phyloP scores from a whole-genome alignment of 2,329 filamentous ascomycete genomes.

The Mycocentrospora acerina region DNA sequence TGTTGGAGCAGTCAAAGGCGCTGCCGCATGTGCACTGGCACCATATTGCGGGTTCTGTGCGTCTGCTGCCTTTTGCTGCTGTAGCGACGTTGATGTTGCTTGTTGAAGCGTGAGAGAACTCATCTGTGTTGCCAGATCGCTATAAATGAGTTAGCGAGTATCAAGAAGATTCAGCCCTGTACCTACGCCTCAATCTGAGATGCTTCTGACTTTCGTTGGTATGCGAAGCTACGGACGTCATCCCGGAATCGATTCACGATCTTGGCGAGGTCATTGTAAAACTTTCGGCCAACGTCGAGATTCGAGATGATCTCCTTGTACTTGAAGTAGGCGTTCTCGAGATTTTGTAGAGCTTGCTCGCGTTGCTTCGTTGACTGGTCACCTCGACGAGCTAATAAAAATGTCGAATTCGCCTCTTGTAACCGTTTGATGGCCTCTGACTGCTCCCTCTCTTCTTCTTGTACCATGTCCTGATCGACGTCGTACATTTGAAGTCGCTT shows the following conservation, averaged over 20 bases:
- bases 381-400: slow-evolving; percentile 69
- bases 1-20: slow-evolving; percentile 56
- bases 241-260: slow-evolving; percentile 86
- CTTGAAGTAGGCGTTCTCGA: slow-evolving; percentile 91
- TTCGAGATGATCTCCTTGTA: slow-evolving; percentile 96
- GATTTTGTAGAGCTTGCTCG: slow-evolving; percentile 79
- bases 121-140: slow-evolving; percentile 63
- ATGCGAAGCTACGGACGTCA: slow-evolving; percentile 74
- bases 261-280: slow-evolving; percentile 93
- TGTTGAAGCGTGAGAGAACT: slow-evolving; percentile 56
- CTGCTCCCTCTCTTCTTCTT: slow-evolving; percentile 75
- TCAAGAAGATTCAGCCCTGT: not conserved
- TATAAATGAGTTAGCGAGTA: slow-evolving; percentile 25
- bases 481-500: slow-evolving; percentile 80
- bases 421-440: slow-evolving; percentile 69
- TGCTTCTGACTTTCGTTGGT: slow-evolving; percentile 78
- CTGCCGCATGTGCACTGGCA: slow-evolving; percentile 46
- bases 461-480: slow-evolving; percentile 69
- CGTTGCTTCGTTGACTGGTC: slow-evolving; percentile 71
- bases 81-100: slow-evolving; percentile 43
- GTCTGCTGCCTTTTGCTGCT: slow-evolving; percentile 51
- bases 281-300: slow-evolving; percentile 86
- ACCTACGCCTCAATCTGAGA: slow-evolving; percentile 73
- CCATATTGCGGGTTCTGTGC: slow-evolving; percentile 63
- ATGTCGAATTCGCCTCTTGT: slow-evolving; percentile 74